phyloP scores from a whole-genome alignment of 2,329 filamentous ascomycete genomes.

The Arthroderma sp. region DNA sequence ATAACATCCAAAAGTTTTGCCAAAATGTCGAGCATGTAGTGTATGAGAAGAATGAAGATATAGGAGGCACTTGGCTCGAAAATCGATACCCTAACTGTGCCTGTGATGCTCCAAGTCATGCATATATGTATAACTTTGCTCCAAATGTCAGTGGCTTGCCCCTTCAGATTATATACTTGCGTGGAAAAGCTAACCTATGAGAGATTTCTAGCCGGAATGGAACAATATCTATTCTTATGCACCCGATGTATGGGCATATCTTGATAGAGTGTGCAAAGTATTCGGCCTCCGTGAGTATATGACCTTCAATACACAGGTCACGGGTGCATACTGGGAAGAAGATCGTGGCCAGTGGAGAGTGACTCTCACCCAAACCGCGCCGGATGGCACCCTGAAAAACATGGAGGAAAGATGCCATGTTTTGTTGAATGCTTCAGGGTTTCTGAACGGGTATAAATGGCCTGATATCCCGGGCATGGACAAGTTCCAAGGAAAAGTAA shows the following conservation, averaged over 20 bases:
- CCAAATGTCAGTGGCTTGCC: constrained; percentile 22
- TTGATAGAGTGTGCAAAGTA: constrained; percentile 38
- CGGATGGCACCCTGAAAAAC: constrained; percentile 24
- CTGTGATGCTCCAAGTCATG: constrained; percentile 37
- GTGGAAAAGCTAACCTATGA: background rate
- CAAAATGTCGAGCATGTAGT: constrained; percentile 26
- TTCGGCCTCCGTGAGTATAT: constrained; percentile 43
- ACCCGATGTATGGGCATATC: constrained; percentile 39
- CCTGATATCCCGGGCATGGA: constrained; percentile 37
- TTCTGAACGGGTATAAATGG: constrained; percentile 35
- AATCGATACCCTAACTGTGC: constrained; percentile 31
- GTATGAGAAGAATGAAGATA: constrained; percentile 27
- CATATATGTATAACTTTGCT: constrained; percentile 36
- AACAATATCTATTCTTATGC: constrained; percentile 37
- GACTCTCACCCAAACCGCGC: constrained; percentile 32
- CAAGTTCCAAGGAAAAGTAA: constrained; percentile 34
- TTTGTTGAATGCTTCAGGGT: constrained; percentile 30
- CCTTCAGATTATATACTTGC: background rate
- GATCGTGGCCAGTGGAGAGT: constrained; percentile 40
- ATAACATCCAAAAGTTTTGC: constrained; percentile 28
- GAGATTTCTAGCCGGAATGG: constrained; percentile 32
- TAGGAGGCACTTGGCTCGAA: constrained; percentile 29
- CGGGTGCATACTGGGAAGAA: constrained; percentile 40
- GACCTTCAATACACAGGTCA: constrained; percentile 40
- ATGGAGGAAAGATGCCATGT: constrained; percentile 24